Percentiles rank a stretch among this genome's conserved stretches.
Evolutionary conservation across 2,329 filamentous ascomycete genomes (phyloP).

Genomic region (Arthroderma sp.): DNA sequence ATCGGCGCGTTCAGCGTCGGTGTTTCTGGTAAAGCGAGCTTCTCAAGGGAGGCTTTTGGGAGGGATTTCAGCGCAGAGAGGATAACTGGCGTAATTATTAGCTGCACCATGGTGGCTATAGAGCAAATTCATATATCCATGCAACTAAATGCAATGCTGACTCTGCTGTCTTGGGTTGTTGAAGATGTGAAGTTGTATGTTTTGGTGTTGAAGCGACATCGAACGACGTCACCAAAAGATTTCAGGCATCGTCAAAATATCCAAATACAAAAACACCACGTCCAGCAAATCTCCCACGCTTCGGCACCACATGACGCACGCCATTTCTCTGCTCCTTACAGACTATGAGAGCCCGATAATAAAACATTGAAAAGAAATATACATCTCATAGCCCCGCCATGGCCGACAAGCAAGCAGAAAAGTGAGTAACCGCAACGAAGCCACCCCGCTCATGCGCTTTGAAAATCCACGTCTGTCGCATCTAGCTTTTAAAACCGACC

Average conservation of each 20-base stretch:
- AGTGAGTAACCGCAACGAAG: conserved; percentile 2
- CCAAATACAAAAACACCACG: neutral
- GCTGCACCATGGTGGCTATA: conserved; percentile 26
- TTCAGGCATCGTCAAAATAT: neutral
- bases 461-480: neutral
- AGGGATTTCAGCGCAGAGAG: conserved; percentile 26
- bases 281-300: no score
- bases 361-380: neutral
- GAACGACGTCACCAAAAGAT: conserved; percentile 1
- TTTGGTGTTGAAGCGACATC: neutral
- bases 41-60: conserved; percentile 17
- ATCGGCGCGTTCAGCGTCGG: conserved; percentile 23
- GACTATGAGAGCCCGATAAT: conserved; percentile 1
- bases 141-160: neutral
- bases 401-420: conserved; percentile 5
- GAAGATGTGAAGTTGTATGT: neutral
- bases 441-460: conserved; percentile 6
- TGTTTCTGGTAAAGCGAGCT: conserved; percentile 22
- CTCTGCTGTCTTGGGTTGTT: neutral
- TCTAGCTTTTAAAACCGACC: no score
- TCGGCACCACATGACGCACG: no score
- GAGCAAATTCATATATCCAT: neutral
- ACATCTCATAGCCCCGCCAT: neutral
- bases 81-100: conserved; percentile 28
- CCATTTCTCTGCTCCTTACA: no score